These are phyloP conservation scores for Oryza australiensis DNA, from an alignment of 176 grass and related monocot genomes.

Conservation along the genomic window DNA sequence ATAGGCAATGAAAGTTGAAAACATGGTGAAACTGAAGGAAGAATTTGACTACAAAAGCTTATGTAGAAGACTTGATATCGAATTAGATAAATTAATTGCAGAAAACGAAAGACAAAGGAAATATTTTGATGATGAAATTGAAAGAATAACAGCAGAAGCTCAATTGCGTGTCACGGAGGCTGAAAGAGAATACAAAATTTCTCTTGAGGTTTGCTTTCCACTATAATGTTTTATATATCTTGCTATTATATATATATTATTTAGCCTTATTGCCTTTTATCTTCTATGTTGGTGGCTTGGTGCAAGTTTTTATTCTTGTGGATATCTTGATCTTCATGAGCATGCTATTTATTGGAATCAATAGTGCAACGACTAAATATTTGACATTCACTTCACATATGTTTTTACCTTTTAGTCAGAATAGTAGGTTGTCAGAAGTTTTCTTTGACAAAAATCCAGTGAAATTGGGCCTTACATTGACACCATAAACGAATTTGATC, in stretches of 20 bases:
- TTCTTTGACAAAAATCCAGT: background rate
- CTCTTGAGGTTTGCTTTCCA: conserved; percentile 72
- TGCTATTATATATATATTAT: conserved; percentile 17
- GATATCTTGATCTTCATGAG: background rate
- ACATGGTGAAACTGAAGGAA: conserved; percentile 99
- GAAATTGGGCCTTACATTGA: background rate
- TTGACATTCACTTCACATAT: background rate
- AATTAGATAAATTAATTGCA: conserved; percentile 87
- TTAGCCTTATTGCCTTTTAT: conserved; percentile 18
- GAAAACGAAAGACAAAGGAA: conserved; percentile 96
- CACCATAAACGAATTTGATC: background rate
- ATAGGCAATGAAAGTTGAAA: conserved; percentile 99
- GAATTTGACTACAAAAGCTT: conserved; percentile 99
- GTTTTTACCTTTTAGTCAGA: background rate
- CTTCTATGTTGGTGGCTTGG: background rate
- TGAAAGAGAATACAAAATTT: conserved; percentile 65
- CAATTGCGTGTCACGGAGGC: conserved; percentile 71
- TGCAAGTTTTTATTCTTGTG: background rate
- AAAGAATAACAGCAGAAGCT: conserved; percentile 84
- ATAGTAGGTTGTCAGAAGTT: background rate
- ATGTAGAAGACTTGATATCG: conserved; percentile 93
- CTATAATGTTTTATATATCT: conserved; percentile 3
- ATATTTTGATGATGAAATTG: conserved; percentile 90
- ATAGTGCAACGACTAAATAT: background rate
- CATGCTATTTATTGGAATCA: background rate